phyloP scores from a whole-genome alignment of 192 early-diverging fungal genomes.

The Entomortierella beljakovae region DNA sequence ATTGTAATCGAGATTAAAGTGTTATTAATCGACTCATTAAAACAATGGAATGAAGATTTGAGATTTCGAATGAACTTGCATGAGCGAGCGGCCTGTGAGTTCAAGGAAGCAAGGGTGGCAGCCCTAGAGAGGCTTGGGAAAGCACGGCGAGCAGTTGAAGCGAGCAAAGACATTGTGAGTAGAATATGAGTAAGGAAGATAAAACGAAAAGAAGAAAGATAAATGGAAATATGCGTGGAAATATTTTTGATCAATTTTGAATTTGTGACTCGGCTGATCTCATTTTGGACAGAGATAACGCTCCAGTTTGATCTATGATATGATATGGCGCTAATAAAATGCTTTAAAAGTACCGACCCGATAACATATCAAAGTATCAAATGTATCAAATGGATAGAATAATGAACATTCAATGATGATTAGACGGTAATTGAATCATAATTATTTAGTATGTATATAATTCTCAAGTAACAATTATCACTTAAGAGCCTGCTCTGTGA shows the following conservation, averaged over 20 bases:
- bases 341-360: too few species aligned
- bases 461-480: too few species aligned
- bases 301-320: too few species aligned
- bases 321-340: too few species aligned
- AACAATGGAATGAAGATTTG: neutral
- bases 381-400: too few species aligned
- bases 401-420: too few species aligned
- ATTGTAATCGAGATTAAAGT: neutral
- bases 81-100: slow-evolving; percentile 38
- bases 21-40: neutral
- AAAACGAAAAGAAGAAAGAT: neutral
- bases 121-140: slow-evolving; percentile 36
- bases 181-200: slow-evolving; percentile 1
- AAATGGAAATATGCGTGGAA: slow-evolving; percentile 7
- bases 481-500: too few species aligned
- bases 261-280: too few species aligned
- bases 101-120: slow-evolving; percentile 30
- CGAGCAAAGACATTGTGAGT: slow-evolving; percentile 41
- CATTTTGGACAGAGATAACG: neutral
- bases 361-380: too few species aligned
- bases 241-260: neutral
- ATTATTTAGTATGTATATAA: too few species aligned
- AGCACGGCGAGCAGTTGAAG: slow-evolving; percentile 37
- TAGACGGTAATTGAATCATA: too few species aligned
- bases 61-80: slow-evolving; percentile 29